Evolutionary conservation across 371 early-diverging fungal genomes (phyloP).

Genomic region (Mucor irregularis): DNA sequence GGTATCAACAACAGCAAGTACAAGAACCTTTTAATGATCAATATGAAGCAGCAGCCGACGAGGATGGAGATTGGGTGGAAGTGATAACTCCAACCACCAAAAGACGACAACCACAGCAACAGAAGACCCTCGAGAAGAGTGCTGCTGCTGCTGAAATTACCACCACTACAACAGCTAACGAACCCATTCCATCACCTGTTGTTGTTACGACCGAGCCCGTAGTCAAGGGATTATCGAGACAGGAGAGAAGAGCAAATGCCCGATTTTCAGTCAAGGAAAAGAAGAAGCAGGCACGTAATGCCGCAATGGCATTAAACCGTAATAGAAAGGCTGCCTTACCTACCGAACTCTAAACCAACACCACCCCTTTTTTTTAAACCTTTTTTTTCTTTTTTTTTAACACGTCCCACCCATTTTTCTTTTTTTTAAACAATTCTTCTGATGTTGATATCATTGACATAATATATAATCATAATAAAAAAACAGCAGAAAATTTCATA

Average conservation of each 20-base stretch:
- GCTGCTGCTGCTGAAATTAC: neutral
- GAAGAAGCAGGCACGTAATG: constrained; percentile 20
- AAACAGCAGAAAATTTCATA: too few species aligned
- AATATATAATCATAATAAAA: too few species aligned
- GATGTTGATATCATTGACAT: too few species aligned
- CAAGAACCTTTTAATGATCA: constrained; percentile 20
- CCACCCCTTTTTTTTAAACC: neutral
- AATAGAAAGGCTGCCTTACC: constrained; percentile 9
- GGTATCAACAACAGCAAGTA: constrained; percentile 17
- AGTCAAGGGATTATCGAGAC: constrained; percentile 19
- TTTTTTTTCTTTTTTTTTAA: constrained; percentile 2
- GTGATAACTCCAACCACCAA: constrained; percentile 13
- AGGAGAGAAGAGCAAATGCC: constrained; percentile 23
- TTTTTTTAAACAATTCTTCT: neutral
- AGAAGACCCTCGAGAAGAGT: neutral
- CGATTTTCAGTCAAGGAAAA: constrained; percentile 19
- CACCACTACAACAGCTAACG: neutral
- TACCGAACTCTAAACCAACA: neutral
- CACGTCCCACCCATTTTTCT: neutral
- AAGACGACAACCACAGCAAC: constrained; percentile 7
- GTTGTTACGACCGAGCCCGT: neutral
- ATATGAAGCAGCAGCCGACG: constrained; percentile 15
- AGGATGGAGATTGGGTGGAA: constrained; percentile 24
- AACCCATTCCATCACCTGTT: neutral
- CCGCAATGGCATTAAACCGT: constrained; percentile 4